A percentile compares a stretch with the other conserved stretches of the same genome.
These are phyloP conservation scores for Wickerhamomyces silvicola DNA, from an alignment of 805 yeast genomes.

Conservation along the genomic window DNA sequence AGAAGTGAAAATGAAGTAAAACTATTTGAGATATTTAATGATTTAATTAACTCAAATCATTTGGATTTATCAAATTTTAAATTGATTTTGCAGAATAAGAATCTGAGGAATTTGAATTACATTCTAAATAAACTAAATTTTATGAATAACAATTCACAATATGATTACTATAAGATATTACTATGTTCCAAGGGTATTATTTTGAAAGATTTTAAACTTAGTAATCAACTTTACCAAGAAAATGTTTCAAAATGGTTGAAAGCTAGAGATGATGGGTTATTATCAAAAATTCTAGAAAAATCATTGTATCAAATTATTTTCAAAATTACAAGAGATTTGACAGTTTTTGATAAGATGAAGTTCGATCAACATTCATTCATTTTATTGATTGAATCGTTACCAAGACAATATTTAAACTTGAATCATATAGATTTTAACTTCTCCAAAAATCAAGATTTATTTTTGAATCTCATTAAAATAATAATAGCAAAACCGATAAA, in stretches of 20 bases:
- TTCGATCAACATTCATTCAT: background rate
- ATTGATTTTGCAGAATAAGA: constrained; percentile 8
- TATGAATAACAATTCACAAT: constrained; percentile 1
- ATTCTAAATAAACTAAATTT: constrained; percentile 10
- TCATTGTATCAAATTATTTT: background rate
- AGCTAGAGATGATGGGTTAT: too few species aligned
- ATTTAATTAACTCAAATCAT: constrained; percentile 5
- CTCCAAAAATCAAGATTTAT: constrained; percentile 1
- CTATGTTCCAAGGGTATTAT: constrained; percentile 9
- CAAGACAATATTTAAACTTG: background rate
- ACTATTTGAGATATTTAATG: constrained; percentile 11
- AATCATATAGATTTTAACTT: background rate
- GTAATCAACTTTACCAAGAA: constrained; percentile 4
- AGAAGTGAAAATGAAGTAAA: constrained; percentile 3
- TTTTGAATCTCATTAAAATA: constrained; percentile 1
- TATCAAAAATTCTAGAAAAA: too few species aligned
- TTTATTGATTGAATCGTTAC: background rate
- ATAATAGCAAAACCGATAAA: constrained; percentile 6
- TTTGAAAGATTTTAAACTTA: constrained; percentile 5
- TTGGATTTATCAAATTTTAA: constrained; percentile 7
- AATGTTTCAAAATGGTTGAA: too few species aligned
- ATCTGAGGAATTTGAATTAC: constrained; percentile 5
- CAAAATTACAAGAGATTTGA: too few species aligned
- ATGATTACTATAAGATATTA: constrained; percentile 5
- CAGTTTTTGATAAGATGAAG: background rate